These are phyloP conservation scores for Penicillium nucicola DNA, from an alignment of 495 filamentous ascomycete species.

Conservation along the genomic window DNA sequence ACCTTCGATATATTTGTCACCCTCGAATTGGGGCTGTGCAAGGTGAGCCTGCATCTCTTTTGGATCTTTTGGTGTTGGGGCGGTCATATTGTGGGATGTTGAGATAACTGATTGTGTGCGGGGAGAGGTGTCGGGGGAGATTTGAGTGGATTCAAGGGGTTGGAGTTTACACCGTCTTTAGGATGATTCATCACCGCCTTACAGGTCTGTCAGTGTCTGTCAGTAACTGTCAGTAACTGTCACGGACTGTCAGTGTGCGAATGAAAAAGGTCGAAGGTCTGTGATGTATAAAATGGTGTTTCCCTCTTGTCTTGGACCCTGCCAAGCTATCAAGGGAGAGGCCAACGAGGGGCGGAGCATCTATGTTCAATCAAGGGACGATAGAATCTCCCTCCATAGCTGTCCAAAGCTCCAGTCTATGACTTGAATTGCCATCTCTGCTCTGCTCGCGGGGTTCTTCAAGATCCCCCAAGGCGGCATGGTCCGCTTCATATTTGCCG, in stretches of 20 bases:
- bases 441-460: not conserved
- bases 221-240: not conserved
- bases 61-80: constrained; percentile 10
- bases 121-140: not conserved
- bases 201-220: no score
- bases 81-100: constrained; percentile 15
- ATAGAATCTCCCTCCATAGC: no score
- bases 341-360: no score
- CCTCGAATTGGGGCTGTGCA: constrained; percentile 30
- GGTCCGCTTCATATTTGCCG: constrained; percentile 13
- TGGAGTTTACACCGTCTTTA: constrained; percentile 15
- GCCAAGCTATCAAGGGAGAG: no score
- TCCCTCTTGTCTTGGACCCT: no score
- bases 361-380: no score
- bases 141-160: not conserved
- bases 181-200: constrained; percentile 25
- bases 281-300: no score
- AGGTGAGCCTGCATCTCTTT: constrained; percentile 25
- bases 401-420: constrained; percentile 14
- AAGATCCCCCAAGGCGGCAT: constrained; percentile 6
- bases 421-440: not conserved
- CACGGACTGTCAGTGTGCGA: not conserved
- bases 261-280: no score
- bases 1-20: constrained; percentile 31
- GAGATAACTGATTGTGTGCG: not conserved